Base-by-base conservation (phyloP, 2,329 filamentous ascomycete genomes). In the Cercospora zeae-maydis region DNA sequence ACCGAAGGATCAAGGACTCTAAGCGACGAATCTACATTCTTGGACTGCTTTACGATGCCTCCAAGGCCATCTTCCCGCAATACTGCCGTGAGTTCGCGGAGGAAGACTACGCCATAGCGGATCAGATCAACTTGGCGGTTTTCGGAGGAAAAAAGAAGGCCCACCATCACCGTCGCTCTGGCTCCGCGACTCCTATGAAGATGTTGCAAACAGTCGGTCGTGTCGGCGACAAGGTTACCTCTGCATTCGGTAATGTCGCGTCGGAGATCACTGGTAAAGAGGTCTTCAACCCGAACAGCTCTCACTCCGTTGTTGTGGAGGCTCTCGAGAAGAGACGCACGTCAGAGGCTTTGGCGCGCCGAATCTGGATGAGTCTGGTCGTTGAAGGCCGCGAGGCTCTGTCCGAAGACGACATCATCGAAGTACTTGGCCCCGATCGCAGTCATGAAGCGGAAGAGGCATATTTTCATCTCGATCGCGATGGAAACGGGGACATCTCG, bases 331-430 rank as follows among this genome's bases (percentile, higher is more conserved):
- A 92, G 78, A 87, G 85, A 47, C 83, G 84, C 63, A 90, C 92
- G 6, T 91, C 92, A 0, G 93, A 98, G 75, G 95, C 95, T n/a
- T 80, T 98, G 62, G 93, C 91, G n/a, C 89, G 87, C 69, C 89
- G 95, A 72, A 88, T 98, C 66, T 98, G 95, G 95, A 96, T 97
- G 91, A 97, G 93, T 0, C 96, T 97, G 74, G 95, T 96, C 1
- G 86, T 95, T 3, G 93, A 98, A 77, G 92, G 92, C 70, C 88
- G 88, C 63, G 91, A 97, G 42, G 81, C 88, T 0, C 82, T 99
- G 8, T 91, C 85, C 69, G 77, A 84, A 8, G 92, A 96, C 4
- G 95, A 99, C 74, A 84, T 99, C 37, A 75, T 88, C 31, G 93
- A 98, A 75, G 93, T 98, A 9, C 87, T 99, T 63, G 93, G 93